Percentiles rank a stretch among this genome's conserved stretches.
Evolutionary conservation across 108 stramenopile genomes (phyloP).

Genomic region (Aureococcus anophagefferens): DNA sequence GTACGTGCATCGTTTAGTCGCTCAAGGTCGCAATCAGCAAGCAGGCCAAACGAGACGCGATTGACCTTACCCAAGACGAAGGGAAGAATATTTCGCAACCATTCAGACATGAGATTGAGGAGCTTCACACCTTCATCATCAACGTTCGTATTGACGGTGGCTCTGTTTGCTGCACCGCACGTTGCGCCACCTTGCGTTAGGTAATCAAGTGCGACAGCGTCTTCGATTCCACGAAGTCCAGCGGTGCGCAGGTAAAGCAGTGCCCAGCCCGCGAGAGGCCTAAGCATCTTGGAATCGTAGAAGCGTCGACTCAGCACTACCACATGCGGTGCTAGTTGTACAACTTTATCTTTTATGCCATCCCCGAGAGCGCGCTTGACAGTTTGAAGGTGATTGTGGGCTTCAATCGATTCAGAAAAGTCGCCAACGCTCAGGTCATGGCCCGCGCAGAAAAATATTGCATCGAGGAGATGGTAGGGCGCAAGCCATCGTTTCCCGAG

Average conservation of each 20-base stretch:
- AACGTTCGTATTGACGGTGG: neutral
- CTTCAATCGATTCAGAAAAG: slow-evolving; percentile 70
- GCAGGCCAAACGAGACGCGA: slow-evolving; percentile 87
- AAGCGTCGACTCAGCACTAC: slow-evolving; percentile 75
- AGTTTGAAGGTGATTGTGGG: slow-evolving; percentile 28
- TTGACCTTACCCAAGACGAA: slow-evolving; percentile 90
- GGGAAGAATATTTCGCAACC: slow-evolving; percentile 78
- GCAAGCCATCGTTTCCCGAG: slow-evolving; percentile 25
- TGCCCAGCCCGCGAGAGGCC: slow-evolving; percentile 71
- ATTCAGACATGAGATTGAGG: slow-evolving; percentile 88
- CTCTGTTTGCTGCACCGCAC: too few species aligned
- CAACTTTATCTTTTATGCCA: neutral
- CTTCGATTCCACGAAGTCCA: neutral
- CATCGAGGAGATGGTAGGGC: slow-evolving; percentile 40
- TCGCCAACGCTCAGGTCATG: slow-evolving; percentile 70
- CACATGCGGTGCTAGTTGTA: slow-evolving; percentile 54
- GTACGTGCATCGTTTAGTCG: slow-evolving; percentile 66
- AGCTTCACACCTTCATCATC: slow-evolving; percentile 21
- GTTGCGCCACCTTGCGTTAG: too few species aligned
- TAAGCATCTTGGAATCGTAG: slow-evolving; percentile 75
- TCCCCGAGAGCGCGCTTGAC: neutral
- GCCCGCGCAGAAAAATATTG: slow-evolving; percentile 28
- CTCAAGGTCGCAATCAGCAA: slow-evolving; percentile 60
- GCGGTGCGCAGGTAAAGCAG: slow-evolving; percentile 5
- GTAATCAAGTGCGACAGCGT: too few species aligned